Evolutionary conservation across 345 rosid genomes (phyloP).

Genomic region (Citrus mangshanensis): DNA sequence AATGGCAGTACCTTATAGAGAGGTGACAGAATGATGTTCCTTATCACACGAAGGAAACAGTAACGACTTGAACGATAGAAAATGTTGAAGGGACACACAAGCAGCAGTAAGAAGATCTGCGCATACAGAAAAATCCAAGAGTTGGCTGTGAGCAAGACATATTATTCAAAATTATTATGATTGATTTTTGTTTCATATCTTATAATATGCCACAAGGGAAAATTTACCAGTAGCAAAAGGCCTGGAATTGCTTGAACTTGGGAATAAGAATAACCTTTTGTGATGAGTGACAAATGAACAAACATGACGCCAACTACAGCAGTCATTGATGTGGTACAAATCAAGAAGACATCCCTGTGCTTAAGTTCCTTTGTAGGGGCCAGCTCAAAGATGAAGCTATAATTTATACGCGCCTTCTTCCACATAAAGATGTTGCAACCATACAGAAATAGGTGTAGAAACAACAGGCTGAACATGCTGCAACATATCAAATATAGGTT

Average conservation of each 20-base stretch:
- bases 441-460: slow-evolving; percentile 81
- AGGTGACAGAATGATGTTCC: slow-evolving; percentile 84
- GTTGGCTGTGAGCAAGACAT: background rate
- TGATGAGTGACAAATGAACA: slow-evolving; percentile 65
- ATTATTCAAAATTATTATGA: background rate
- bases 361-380: slow-evolving; percentile 80
- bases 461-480: slow-evolving; percentile 94
- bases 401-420: slow-evolving; percentile 87
- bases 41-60: slow-evolving; percentile 57
- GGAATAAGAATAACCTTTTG: slow-evolving; percentile 66
- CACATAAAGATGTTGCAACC: slow-evolving; percentile 97
- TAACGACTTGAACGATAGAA: slow-evolving; percentile 76
- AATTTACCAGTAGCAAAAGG: slow-evolving; percentile 64
- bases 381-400: slow-evolving; percentile 89
- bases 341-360: slow-evolving; percentile 87
- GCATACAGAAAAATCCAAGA: background rate
- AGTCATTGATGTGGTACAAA: slow-evolving; percentile 72
- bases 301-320: slow-evolving; percentile 78
- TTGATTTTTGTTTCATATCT: background rate
- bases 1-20: slow-evolving; percentile 65
- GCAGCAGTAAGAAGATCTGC: slow-evolving; percentile 58
- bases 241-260: slow-evolving; percentile 94
- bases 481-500: slow-evolving; percentile 21
- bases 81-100: slow-evolving; percentile 77
- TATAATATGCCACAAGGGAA: background rate